Percentiles rank a stretch among this genome's conserved stretches.
Conservation (phyloP, 257 asterid species). For the Plectranthus barbatus region DNA sequence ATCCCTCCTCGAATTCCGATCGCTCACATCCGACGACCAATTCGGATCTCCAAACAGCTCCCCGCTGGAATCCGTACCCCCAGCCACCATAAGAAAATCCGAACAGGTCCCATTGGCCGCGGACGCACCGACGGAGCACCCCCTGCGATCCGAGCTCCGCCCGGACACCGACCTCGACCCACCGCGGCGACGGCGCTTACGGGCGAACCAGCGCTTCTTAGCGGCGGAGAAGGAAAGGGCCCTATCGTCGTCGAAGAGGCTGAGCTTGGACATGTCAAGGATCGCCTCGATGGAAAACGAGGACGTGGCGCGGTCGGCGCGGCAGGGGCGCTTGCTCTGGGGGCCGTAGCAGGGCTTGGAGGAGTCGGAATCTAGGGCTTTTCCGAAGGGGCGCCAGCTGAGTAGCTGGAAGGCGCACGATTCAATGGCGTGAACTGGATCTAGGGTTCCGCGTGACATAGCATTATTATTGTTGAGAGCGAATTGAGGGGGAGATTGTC, state of each 20-base stretch:
- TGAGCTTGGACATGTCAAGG: slow-evolving; percentile 78
- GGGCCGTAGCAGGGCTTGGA: slow-evolving; percentile 39
- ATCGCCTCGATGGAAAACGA: slow-evolving; percentile 63
- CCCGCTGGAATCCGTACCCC: slow-evolving; percentile 96
- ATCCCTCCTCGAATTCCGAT: slow-evolving; percentile 53
- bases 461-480: not conserved
- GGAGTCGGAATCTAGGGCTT: slow-evolving; percentile 50
- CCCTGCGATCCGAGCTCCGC: slow-evolving; percentile 86
- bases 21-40: slow-evolving; percentile 96
- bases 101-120: slow-evolving; percentile 92
- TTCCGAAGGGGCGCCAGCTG: slow-evolving; percentile 34
- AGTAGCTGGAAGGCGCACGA: slow-evolving; percentile 61
- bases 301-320: slow-evolving; percentile 66
- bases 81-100: slow-evolving; percentile 71
- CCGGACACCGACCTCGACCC: slow-evolving; percentile 92
- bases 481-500: not conserved
- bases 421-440: slow-evolving; percentile 56
- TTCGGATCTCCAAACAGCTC: slow-evolving; percentile 80
- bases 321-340: slow-evolving; percentile 74
- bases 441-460: slow-evolving; percentile 52
- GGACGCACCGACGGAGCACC: slow-evolving; percentile 73
- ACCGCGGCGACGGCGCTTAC: slow-evolving; percentile 73
- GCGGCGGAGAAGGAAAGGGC: slow-evolving; percentile 35
- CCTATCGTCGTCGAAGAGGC: slow-evolving; percentile 68
- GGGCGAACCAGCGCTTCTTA: slow-evolving; percentile 51